Evolutionary conservation across 2,329 filamentous ascomycete species (phyloP).

Genomic region (Diaporthe ampelina): DNA sequence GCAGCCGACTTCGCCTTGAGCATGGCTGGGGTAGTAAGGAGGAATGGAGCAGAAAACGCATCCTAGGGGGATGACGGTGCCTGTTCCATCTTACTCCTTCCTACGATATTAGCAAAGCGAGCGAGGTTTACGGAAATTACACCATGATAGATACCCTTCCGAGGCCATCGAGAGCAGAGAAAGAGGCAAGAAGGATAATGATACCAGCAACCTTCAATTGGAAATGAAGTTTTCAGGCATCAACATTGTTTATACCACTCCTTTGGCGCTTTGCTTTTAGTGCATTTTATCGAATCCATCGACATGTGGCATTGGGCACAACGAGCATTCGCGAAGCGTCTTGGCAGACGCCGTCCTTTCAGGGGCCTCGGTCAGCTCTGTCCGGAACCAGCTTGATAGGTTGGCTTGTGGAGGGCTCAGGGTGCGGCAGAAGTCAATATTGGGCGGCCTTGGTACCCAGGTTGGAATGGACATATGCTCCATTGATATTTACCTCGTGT

Average conservation of each 20-base stretch:
- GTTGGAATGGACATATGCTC: background rate
- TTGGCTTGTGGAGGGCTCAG: background rate
- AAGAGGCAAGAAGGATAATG: background rate
- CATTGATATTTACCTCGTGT: constrained; percentile 3
- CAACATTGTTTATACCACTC: constrained; percentile 2
- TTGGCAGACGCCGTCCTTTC: background rate
- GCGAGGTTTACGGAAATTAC: background rate
- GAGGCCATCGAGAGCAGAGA: background rate
- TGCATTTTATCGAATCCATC: background rate
- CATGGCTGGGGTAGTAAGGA: constrained; percentile 49
- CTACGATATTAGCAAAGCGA: background rate
- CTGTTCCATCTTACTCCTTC: background rate
- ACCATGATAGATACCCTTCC: background rate
- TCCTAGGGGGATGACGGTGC: background rate
- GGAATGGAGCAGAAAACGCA: constrained; percentile 26
- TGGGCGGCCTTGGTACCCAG: background rate
- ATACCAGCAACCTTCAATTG: background rate
- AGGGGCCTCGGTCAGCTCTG: background rate
- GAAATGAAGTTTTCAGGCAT: background rate
- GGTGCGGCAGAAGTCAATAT: background rate
- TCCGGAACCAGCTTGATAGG: background rate
- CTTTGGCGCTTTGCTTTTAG: background rate
- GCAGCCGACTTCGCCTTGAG: constrained; percentile 50
- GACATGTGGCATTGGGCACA: background rate
- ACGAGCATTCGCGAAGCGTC: background rate